Evolutionary conservation across 768 basidiomycete species (phyloP), one percentile per base, ranked within the genome.

Genomic region (Xerocomus brunneocitrinus): DNA sequence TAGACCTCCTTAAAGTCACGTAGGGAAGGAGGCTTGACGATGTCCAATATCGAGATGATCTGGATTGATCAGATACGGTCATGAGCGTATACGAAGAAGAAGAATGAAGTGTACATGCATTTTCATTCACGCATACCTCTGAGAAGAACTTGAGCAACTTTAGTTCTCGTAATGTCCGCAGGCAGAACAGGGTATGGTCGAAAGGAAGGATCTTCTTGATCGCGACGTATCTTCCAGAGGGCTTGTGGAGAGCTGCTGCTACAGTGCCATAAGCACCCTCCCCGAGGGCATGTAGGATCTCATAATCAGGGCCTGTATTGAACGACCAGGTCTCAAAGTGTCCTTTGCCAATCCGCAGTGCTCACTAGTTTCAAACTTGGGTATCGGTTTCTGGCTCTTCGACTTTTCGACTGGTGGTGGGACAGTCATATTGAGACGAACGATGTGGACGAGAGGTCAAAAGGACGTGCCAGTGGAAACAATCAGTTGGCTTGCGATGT

Each of bases 181-280:
- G 74, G 62, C 89, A 91, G 74, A 94, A 95, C 69, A 95, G 78
- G 31, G 90, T 87, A 67, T 95, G 94, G 64, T 95, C 94, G 70
- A 97, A 95, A 8, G 93, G 94, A 39, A 89, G 83, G 63, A 97
- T 87, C 73, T 91, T 93, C 80, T 95, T 98, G 74, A 95, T 95
- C 40, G 94, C 95, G 14, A 98, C 92, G 67, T 91, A 83, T 55
- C 84, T 83, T 31, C 85, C 83, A 8, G 85, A 82, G 5, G 89
- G 87, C 61, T 82, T 81, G 73, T 97, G 93, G 35, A 88, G 73
- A 32, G 94, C 95, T 51, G 93, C 89, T 52, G 82, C 89, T 47
- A 97, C 93, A 22, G 88, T 91, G 30, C 93, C 94, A 66, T 94
- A 93, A 44, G 91, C 90, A 50, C 92, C 89, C 73, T 91, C 89